Conservation (phyloP, 1,284 basidiomycete genomes). For the Ganoderma leucocontextum region DNA sequence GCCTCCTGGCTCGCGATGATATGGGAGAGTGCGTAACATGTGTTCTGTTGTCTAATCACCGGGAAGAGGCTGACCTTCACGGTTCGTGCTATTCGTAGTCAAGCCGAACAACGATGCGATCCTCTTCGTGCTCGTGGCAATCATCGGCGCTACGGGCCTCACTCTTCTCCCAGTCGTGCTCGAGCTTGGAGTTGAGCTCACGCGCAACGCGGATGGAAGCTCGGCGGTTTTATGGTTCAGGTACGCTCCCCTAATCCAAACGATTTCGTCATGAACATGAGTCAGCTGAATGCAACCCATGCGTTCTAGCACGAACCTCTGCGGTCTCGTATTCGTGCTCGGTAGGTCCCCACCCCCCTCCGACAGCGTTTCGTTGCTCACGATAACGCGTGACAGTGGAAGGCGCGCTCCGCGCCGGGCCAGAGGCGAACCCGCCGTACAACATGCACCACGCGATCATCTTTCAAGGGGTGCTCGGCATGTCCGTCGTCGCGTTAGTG, state of each 20-base stretch:
- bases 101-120: slow-evolving; percentile 63
- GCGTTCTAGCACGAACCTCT: slow-evolving; percentile 63
- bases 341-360: slow-evolving; percentile 57
- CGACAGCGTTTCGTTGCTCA: background rate
- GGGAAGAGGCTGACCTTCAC: background rate
- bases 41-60: slow-evolving; percentile 6
- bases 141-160: slow-evolving; percentile 71
- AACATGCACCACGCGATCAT: slow-evolving; percentile 74
- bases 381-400: slow-evolving; percentile 51
- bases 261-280: background rate
- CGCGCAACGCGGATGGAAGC: slow-evolving; percentile 78
- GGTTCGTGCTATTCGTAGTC: slow-evolving; percentile 49
- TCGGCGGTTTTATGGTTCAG: slow-evolving; percentile 77
- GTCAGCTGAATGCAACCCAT: background rate
- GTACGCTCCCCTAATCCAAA: slow-evolving; percentile 46
- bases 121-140: slow-evolving; percentile 69
- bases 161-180: slow-evolving; percentile 77
- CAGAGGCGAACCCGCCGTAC: slow-evolving; percentile 66
- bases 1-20: slow-evolving; percentile 75
- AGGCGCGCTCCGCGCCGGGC: slow-evolving; percentile 68
- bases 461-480: slow-evolving; percentile 62
- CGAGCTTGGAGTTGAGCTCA: slow-evolving; percentile 80
- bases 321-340: slow-evolving; percentile 70
- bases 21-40: slow-evolving; percentile 69
- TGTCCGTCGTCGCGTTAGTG: slow-evolving; percentile 48